Base-by-base conservation (phyloP, 441 rosid genomes). In the Populus tomentosa region DNA sequence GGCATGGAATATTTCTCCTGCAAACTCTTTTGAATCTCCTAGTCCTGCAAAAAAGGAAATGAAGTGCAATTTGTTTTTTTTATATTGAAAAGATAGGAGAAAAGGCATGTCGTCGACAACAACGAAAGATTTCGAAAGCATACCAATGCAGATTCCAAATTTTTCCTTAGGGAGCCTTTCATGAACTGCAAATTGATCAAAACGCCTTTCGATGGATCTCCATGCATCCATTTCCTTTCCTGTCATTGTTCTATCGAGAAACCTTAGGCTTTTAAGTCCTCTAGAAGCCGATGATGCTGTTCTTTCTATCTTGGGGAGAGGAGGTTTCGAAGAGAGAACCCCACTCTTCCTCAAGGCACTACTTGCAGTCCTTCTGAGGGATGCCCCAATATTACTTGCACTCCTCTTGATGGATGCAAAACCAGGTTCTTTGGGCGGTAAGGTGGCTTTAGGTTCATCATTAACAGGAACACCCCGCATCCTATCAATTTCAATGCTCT, bases 11-110 rank as follows among this genome's bases (percentile, higher is more conserved):
- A 94, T 82, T 82, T 91, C 97, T 73, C 74, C 85, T 0, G 99
- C 90, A 79, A 95, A 95, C 77, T 95, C 98, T 84, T 81, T 85
- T 1, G 98, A 90, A 32, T 95, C 99, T 72, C 87, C 95, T 94
- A 95, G 86, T 46, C 99, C 99, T 95, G 67, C 6, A 67, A 21
- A 67, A 35, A 16, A 30, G 10, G 69, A 20, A 42, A 24, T 35
- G 5, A 26, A 13, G 3, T 59, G n/a, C 68, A 32, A 69, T 23
- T 53, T 18, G 61, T 18, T 8, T 1, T 53, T 53, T 14, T 53
- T 53, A 5, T 16, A 5, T 16, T 53, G 16, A 53, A 53, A 53
- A 53, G 32, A 53, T 46, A 46, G 56, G 56, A 46, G 18, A 46
- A 46, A 11, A 13, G 0, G 56, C 18, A 46, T 46, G 18, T 6